These are phyloP conservation scores for Polytolypa hystricis DNA, from an alignment of 2,329 filamentous ascomycete species.

Conservation along the genomic window DNA sequence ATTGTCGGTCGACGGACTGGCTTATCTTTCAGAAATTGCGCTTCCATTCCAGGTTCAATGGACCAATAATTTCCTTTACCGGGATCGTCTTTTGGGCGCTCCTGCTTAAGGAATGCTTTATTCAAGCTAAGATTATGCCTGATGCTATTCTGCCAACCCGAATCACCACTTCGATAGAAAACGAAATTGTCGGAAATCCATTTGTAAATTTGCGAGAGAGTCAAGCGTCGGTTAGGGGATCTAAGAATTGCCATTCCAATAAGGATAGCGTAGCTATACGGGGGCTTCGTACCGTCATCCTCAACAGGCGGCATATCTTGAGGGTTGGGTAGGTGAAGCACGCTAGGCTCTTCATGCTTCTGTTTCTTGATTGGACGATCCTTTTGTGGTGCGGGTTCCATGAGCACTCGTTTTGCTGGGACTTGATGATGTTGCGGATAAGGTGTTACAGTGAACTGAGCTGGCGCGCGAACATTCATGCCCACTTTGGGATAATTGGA, in stretches of 20 bases:
- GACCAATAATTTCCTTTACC: conserved; percentile 98
- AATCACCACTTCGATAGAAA: conserved; percentile 74
- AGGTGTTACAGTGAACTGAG: conserved; percentile 25
- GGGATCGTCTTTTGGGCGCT: conserved; percentile 90
- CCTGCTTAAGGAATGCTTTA: conserved; percentile 92
- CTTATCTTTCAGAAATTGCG: conserved; percentile 83
- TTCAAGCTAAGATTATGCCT: conserved; percentile 94
- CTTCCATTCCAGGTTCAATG: conserved; percentile 81
- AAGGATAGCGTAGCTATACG: conserved; percentile 85
- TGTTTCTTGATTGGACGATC: conserved; percentile 60
- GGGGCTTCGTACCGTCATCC: conserved; percentile 81
- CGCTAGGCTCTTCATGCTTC: conserved; percentile 45
- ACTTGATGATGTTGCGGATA: conserved; percentile 35
- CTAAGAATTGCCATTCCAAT: conserved; percentile 96
- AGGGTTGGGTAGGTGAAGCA: conserved; percentile 52
- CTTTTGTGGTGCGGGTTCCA: conserved; percentile 60
- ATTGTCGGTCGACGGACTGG: conserved; percentile 38
- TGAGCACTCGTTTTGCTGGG: conserved; percentile 48
- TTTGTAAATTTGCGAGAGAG: conserved; percentile 92
- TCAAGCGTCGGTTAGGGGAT: conserved; percentile 70
- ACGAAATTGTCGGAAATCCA: conserved; percentile 96
- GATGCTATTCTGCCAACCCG: conserved; percentile 98
- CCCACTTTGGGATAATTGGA: conserved; percentile 33
- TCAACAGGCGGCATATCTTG: conserved; percentile 70
- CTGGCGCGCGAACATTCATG: conserved; percentile 35